A percentile compares a stretch with the other conserved stretches of the same genome.
These are phyloP conservation scores for Saccharomycopsis sp. DNA, from an alignment of 805 yeast species.

Conservation along the genomic window DNA sequence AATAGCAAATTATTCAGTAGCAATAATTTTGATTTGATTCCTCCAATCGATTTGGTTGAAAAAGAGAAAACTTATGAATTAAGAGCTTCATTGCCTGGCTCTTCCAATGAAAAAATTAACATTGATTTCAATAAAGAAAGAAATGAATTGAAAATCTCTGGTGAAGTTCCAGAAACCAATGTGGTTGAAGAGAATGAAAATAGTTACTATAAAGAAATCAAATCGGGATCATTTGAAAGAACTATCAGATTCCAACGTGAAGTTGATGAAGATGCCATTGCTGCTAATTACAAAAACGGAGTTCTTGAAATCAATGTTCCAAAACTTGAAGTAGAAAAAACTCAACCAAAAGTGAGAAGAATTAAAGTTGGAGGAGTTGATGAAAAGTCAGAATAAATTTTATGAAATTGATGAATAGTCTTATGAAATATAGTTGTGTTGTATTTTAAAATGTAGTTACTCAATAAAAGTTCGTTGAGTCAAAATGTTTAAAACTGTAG, in stretches of 20 bases:
- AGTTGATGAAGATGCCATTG: slow-evolving; percentile 23
- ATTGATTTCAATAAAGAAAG: slow-evolving; percentile 28
- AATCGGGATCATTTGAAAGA: slow-evolving; percentile 24
- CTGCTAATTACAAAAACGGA: slow-evolving; percentile 7
- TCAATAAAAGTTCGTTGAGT: too few species aligned
- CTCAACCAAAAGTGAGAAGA: not conserved
- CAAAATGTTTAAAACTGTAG: too few species aligned
- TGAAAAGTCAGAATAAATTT: slow-evolving; percentile 20
- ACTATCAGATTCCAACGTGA: slow-evolving; percentile 23
- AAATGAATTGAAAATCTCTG: slow-evolving; percentile 27
- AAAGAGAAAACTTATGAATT: slow-evolving; percentile 24
- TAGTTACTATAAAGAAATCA: slow-evolving; percentile 20
- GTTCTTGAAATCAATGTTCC: not conserved
- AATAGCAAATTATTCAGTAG: not conserved
- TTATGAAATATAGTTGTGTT: too few species aligned
- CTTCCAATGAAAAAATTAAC: slow-evolving; percentile 23
- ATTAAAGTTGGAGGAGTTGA: slow-evolving; percentile 10
- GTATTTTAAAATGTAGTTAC: too few species aligned
- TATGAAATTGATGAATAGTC: too few species aligned
- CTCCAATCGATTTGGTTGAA: slow-evolving; percentile 29
- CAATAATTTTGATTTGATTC: slow-evolving; percentile 24
- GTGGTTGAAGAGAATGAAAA: too few species aligned
- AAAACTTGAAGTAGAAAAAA: not conserved
- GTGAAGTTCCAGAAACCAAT: slow-evolving; percentile 20
- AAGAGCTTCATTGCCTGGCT: slow-evolving; percentile 29